phyloP scores from a whole-genome alignment of 2,329 filamentous ascomycete species.

The Diaporthe aspalathi region DNA sequence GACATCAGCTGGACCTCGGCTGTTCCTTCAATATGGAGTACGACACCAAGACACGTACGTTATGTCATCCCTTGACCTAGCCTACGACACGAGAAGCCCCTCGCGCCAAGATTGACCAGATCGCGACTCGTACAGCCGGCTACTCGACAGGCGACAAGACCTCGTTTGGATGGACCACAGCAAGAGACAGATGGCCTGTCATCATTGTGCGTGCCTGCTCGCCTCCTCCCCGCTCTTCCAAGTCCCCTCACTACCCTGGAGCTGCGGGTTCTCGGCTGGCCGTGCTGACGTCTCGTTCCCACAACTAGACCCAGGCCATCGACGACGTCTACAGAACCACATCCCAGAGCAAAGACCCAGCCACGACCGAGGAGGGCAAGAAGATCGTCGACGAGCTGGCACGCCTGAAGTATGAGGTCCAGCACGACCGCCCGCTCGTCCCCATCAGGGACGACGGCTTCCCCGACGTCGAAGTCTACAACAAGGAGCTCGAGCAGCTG shows the following conservation, averaged over 20 bases:
- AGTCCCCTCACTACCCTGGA: neutral
- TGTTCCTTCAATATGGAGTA: slow-evolving; percentile 68
- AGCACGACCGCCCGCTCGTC: slow-evolving; percentile 84
- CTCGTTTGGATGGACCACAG: slow-evolving; percentile 89
- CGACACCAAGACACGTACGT: slow-evolving; percentile 79
- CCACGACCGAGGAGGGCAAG: slow-evolving; percentile 84
- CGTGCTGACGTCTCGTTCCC: neutral
- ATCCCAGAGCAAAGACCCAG: slow-evolving; percentile 66
- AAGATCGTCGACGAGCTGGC: slow-evolving; percentile 82
- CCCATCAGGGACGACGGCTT: slow-evolving; percentile 82
- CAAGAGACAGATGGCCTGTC: slow-evolving; percentile 89
- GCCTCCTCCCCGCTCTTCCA: neutral
- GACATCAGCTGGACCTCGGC: neutral
- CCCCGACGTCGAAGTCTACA: slow-evolving; percentile 83
- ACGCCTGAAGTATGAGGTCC: slow-evolving; percentile 91
- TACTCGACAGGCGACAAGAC: slow-evolving; percentile 83
- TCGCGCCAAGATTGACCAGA: slow-evolving; percentile 32
- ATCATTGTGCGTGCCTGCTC: slow-evolving; percentile 75
- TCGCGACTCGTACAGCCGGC: slow-evolving; percentile 64
- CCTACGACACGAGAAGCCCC: neutral
- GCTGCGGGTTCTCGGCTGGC: too few relatives aligned
- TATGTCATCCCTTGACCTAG: slow-evolving; percentile 4
- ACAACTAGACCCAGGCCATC: slow-evolving; percentile 82
- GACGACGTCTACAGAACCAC: slow-evolving; percentile 91
- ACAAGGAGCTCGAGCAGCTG: slow-evolving; percentile 82